Evolutionary conservation across 1,139 yeast species (phyloP).

Genomic region (Yamadazyma oceani): DNA sequence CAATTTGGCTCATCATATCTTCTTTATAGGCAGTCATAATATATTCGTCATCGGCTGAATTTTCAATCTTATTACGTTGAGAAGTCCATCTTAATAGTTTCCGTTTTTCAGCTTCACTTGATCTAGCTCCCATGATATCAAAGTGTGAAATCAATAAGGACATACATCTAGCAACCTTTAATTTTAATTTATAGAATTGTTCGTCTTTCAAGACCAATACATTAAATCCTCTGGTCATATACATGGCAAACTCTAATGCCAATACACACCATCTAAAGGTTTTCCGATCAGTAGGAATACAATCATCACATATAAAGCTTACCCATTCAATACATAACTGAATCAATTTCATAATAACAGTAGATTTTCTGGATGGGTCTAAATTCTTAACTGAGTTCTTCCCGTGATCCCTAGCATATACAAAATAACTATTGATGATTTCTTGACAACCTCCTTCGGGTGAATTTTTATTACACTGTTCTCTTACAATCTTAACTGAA

Average conservation of each 20-base stretch:
- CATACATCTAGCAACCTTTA: conserved; percentile 94
- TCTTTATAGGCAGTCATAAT: conserved; percentile 54
- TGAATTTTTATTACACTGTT: conserved; percentile 34
- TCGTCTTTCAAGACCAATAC: conserved; percentile 77
- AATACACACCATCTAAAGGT: conserved; percentile 96
- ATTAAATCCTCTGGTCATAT: conserved; percentile 87
- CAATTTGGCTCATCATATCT: conserved; percentile 59
- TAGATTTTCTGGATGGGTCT: conserved; percentile 66
- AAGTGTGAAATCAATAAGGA: conserved; percentile 90
- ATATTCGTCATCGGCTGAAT: conserved; percentile 63
- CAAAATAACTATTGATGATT: conserved; percentile 70
- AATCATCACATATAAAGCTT: conserved; percentile 88
- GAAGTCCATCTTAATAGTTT: conserved; percentile 53
- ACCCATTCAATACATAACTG: conserved; percentile 88
- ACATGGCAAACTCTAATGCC: conserved; percentile 95
- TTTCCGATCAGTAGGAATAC: conserved; percentile 85
- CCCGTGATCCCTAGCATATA: conserved; percentile 83
- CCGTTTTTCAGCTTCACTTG: conserved; percentile 75
- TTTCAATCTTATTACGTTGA: conserved; percentile 46
- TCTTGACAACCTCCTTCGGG: conserved; percentile 69
- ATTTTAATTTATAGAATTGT: conserved; percentile 69
- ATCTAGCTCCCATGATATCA: conserved; percentile 97
- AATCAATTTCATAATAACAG: conserved; percentile 70
- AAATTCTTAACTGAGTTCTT: conserved; percentile 66
- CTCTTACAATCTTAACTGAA: conserved; percentile 57